A percentile compares a stretch with the other conserved stretches of the same genome.
These are phyloP conservation scores for Acanthamoeba royreba DNA, from an alignment of 208 protist species.

Conservation along the genomic window DNA sequence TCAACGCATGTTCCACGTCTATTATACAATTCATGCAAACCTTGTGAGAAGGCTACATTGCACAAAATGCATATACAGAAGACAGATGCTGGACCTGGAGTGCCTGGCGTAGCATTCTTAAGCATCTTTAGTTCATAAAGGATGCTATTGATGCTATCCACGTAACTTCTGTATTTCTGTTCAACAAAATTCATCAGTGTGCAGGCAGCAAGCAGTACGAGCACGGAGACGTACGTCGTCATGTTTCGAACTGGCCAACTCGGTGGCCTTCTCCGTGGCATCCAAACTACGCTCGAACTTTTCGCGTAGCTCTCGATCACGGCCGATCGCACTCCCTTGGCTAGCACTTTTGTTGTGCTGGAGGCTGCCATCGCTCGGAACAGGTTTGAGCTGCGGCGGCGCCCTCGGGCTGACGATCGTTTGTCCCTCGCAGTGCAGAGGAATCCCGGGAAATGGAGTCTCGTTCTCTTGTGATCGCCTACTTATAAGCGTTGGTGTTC, in stretches of 20 bases:
- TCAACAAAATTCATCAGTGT: neutral
- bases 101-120: neutral
- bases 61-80: too few relatives aligned
- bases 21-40: too few relatives aligned
- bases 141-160: neutral
- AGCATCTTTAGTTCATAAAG: neutral
- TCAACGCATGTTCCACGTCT: too few relatives aligned
- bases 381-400: too few relatives aligned
- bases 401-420: too few relatives aligned
- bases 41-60: too few relatives aligned
- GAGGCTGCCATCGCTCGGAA: neutral
- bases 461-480: neutral
- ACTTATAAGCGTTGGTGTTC: neutral
- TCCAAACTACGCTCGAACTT: neutral
- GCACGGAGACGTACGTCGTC: neutral
- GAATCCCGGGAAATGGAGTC: neutral
- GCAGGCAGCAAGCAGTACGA: neutral
- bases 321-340: too few relatives aligned
- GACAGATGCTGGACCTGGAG: too few relatives aligned
- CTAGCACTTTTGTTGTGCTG: too few relatives aligned
- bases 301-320: neutral
- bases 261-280: neutral
- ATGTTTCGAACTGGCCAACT: neutral
- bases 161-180: neutral
- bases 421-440: neutral